Base-by-base conservation (phyloP, 148 eudicot species). In the Pouteria glomerata region DNA sequence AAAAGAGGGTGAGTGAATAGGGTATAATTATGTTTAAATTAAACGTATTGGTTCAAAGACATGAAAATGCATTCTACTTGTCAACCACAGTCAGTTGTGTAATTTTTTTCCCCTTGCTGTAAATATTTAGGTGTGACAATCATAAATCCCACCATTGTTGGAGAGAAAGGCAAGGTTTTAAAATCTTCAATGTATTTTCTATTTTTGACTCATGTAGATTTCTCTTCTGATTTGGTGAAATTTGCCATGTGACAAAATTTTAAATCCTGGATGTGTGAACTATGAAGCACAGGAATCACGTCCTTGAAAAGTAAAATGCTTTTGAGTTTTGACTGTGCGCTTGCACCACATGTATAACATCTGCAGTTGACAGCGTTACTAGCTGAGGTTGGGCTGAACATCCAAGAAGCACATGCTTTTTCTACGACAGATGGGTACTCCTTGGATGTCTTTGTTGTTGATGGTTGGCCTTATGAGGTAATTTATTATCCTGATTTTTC, bases 401-500 rank as follows among this genome's bases (percentile, higher is more conserved):
- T 90, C 78, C 96, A 87, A 77, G 96, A 90, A 83, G 96, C 96
- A 63, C 96, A 90, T 75, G 96, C 83, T 67, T 90, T 90, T 71
- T 90, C 96, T 51, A 87, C 96, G 48, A 78, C 79, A 64, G 96
- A 90, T 74, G 92, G 96, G 50, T 90, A 85, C 81, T 90, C 96
- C 23, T 73, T 90, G 68, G 96, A 90, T 75, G 90, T 87, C 60
- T 90, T 90, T 81, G 96, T 90, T 56, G 92, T 90, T 73, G 96
- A 90, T 81, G 96, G 96, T 68, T 90, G 96, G 96, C 92, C 87
- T 13, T 79, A 82, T 34, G 96, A 90, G 96, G 96, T 90, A 85
- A 14, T 64, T 37, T 65, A n/a, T 72, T 37, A 45, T 39, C 53
- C 26, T 41, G 55, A 18, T 4, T 59, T 66, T 51, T 67, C 29